Evolutionary conservation across 2,329 filamentous ascomycete genomes (phyloP).

Genomic region (Aspergillus ruber): DNA sequence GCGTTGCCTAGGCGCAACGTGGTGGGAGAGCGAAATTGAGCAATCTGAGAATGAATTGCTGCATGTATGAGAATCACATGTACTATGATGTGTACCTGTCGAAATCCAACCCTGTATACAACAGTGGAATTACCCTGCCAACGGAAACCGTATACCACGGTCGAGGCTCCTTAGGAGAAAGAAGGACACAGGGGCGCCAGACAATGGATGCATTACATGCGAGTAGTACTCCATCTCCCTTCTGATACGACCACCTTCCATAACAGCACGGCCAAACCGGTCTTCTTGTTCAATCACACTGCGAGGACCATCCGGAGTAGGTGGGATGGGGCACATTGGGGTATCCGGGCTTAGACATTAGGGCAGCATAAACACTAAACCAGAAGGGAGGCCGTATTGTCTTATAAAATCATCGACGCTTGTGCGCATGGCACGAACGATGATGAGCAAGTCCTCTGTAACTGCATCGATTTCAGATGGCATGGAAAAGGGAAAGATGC

Average conservation of each 20-base stretch:
- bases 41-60: too few species aligned
- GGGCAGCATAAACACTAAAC: neutral
- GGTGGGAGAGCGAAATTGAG: too few species aligned
- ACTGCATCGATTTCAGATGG: neutral
- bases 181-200: too few species aligned
- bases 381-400: neutral
- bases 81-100: too few species aligned
- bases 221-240: neutral
- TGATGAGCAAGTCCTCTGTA: neutral
- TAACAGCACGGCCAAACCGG: neutral
- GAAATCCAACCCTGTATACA: too few species aligned
- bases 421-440: neutral
- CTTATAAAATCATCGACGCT: neutral
- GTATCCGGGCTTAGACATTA: neutral
- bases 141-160: too few species aligned
- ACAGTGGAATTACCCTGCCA: too few species aligned
- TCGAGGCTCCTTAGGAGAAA: too few species aligned
- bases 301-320: neutral
- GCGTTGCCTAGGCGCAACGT: too few species aligned
- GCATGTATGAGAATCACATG: too few species aligned
- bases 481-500: neutral
- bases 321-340: neutral
- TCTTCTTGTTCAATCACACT: neutral
- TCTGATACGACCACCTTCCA: neutral
- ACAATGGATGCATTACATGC: too few species aligned